Base-by-base conservation (phyloP, 768 basidiomycete genomes). In the Rhodotorula paludigena region DNA sequence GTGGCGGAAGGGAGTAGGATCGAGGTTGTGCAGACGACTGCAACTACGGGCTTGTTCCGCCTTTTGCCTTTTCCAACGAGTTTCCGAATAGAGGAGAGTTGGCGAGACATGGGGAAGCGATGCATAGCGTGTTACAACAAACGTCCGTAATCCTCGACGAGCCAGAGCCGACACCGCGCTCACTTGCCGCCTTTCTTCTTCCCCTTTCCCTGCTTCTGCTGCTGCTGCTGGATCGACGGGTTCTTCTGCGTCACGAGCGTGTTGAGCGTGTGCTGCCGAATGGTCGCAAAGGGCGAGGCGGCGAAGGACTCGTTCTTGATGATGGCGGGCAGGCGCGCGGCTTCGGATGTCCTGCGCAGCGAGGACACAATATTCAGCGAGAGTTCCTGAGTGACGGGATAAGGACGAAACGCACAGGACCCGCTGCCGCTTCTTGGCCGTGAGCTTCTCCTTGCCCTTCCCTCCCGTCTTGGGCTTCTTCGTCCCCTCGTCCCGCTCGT, bases 191-290 rank as follows among this genome's bases (percentile, higher is more conserved):
- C 44, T 56, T 38, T 58, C 4, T 21, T 28, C 52, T 36, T 54
- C 12, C 9, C 45, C 47, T 51, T 51, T 16, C 32, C 33, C 38
- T 45, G 28, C 60, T 36, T 52, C 4, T 25, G 16, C 25, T 21
- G 21, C 32, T 36, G 55, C 39, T 15, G 23, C 64, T 7, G 56
- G 41, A 33, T 21, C 21, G 42, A n/a, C 36, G 49, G 28, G 62
- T 59, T 55, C 53, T 60, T 64, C 53, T 68, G 62, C 32, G 52
- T 48, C 16, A 58, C 45, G 15, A 68, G 41, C 52, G 67, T 68
- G 62, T 68, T 68, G 62, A 68, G 68, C 4, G 73, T 73, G 55
- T 75, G 74, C 33, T 67, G 59, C 5, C 69, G 58, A 44, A 75
- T 73, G 12, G 74, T 73, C 16, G 69, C 73, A 35, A 71, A 75